Base-by-base conservation (phyloP, 2,329 filamentous ascomycete species). In the Chrysoporthe deuterocubensis region DNA sequence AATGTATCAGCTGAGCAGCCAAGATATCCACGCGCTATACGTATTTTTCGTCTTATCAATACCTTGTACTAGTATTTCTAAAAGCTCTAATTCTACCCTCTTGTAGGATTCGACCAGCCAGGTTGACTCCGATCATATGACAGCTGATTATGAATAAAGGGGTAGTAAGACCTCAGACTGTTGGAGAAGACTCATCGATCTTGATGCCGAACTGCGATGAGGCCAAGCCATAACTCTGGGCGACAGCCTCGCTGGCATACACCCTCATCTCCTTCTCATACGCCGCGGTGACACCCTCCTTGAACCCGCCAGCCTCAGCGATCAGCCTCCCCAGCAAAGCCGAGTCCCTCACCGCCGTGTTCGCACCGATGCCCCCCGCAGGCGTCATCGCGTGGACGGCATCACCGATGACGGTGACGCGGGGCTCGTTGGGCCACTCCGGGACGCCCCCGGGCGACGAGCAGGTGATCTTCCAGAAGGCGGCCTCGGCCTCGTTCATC, bases 391-490 rank as follows among this genome's bases (percentile, higher is more conserved):
- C 82, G 69, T 88, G 86, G 3, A 76, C 85, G 0, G 86, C 85
- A 71, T 89, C 86, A 0, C 87, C 87, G 65, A 89, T 84, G 0
- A 88, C 79, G 0, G 86, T 88, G 11, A 88, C 85, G 0, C 87
- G 81, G 0, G 84, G 81, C 64, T 88, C 82, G 57, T 87, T 89
- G 9, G 77, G 72, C 88, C 88, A 90, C 57, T 84, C 80, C 0
- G 88, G 88, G 0, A 90, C 85, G 1, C 87, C 87, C 0, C 80
- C 80, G 0, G 87, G 88, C 0, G 81, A 83, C 0, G 87, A 89
- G 71, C 86, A 90, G 1, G 87, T 89, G 60, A 90, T 89, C 72
- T 89, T 90, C 86, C 87, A 90, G 71, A 90, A 90, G 0, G 88
- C 87, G 0, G 88, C 85, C 70, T 90, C 85, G 0, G 76, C 70